phyloP scores from a whole-genome alignment of 805 yeast species.

The Clavispora phyllophila region DNA sequence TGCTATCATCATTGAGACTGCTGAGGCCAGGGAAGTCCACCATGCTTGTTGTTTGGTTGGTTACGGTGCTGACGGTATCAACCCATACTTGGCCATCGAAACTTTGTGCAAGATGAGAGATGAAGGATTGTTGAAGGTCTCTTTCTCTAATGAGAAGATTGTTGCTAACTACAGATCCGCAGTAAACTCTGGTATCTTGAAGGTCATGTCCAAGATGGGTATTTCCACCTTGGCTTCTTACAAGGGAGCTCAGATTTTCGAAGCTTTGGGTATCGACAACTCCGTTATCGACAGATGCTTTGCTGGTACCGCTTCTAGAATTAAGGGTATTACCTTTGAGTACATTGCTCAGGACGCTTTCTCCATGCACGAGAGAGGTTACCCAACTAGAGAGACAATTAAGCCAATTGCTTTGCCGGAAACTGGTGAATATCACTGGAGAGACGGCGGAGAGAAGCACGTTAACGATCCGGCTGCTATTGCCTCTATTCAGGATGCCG shows the following conservation, averaged over 20 bases:
- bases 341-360: conserved; percentile 96
- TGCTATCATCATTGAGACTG: conserved; percentile 87
- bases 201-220: conserved; percentile 99
- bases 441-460: conserved; percentile 97
- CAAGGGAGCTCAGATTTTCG: conserved; percentile 98
- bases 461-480: conserved; percentile 92
- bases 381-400: conserved; percentile 68
- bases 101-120: conserved; percentile 78
- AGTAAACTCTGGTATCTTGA: conserved; percentile 84
- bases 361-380: conserved; percentile 88
- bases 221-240: conserved; percentile 97
- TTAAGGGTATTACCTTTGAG: conserved; percentile 92
- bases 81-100: conserved; percentile 91
- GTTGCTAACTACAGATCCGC: conserved; percentile 78
- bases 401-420: conserved; percentile 79
- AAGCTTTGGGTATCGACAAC: conserved; percentile 93
- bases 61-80: conserved; percentile 95
- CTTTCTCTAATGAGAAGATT: conserved; percentile 53
- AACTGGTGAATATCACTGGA: conserved; percentile 96
- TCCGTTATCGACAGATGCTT: conserved; percentile 93
- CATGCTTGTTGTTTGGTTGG: conserved; percentile 93
- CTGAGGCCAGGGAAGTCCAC: conserved; percentile 96
- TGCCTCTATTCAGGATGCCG: conserved; percentile 97
- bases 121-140: conserved; percentile 63
- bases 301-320: conserved; percentile 96